These are phyloP conservation scores for Xerocomellus chrysenteron DNA, from an alignment of 768 basidiomycete species.

Conservation along the genomic window DNA sequence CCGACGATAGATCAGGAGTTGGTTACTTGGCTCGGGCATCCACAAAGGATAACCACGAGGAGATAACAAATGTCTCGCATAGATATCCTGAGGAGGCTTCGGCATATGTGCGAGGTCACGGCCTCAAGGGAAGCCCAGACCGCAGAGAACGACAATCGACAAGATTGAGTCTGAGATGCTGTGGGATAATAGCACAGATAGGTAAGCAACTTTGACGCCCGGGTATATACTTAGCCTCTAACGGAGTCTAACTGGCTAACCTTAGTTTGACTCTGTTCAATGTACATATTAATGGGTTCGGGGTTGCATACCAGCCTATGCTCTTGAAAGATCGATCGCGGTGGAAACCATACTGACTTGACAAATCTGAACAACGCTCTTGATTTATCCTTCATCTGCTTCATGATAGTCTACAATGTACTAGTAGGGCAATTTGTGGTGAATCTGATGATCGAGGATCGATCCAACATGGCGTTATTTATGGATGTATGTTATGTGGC, in stretches of 20 bases:
- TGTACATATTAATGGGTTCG: background rate
- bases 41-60: slow-evolving; percentile 33
- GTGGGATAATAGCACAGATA: background rate
- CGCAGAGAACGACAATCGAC: background rate
- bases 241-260: too few species aligned
- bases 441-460: too few species aligned
- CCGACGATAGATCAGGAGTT: slow-evolving; percentile 20
- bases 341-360: background rate
- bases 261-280: background rate
- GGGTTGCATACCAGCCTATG: background rate
- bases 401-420: too few species aligned
- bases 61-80: slow-evolving; percentile 14
- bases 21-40: slow-evolving; percentile 28
- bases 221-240: too few species aligned
- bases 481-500: slow-evolving; percentile 21
- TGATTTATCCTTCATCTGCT: too few species aligned
- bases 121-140: background rate
- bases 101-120: background rate
- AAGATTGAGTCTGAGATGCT: background rate
- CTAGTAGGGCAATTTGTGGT: too few species aligned
- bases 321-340: background rate
- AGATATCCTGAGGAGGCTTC: slow-evolving; percentile 11
- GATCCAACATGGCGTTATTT: slow-evolving; percentile 5
- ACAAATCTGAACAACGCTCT: too few species aligned
- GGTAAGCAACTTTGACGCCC: background rate